Evolutionary conservation across 345 rosid species (phyloP).

Genomic region (Durio zibethinus): DNA sequence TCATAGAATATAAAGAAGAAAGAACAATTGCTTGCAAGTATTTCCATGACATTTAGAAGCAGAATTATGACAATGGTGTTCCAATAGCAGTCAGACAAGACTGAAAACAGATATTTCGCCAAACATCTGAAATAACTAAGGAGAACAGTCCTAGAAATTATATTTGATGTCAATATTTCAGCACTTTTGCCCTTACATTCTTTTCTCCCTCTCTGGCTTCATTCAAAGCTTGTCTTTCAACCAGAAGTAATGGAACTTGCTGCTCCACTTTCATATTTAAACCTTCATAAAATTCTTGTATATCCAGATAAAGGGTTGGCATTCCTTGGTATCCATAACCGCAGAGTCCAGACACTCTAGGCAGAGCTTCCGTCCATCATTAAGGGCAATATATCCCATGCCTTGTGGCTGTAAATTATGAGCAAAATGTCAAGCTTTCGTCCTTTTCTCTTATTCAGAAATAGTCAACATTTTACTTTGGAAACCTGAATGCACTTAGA

Average conservation of each 20-base stretch:
- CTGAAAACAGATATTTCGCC: background rate
- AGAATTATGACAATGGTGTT: background rate
- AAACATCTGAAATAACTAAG: background rate
- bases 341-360: slow-evolving; percentile 91
- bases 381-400: slow-evolving; percentile 56
- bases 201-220: slow-evolving; percentile 95
- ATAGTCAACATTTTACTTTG: background rate
- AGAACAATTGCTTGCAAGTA: background rate
- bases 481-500: slow-evolving; percentile 2
- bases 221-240: slow-evolving; percentile 87
- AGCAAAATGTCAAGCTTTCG: slow-evolving; percentile 11
- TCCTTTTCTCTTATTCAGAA: background rate
- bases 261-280: slow-evolving; percentile 86
- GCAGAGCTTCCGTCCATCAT: slow-evolving; percentile 91
- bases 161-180: background rate
- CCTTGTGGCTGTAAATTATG: slow-evolving; percentile 58
- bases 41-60: background rate
- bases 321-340: slow-evolving; percentile 76
- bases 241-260: slow-evolving; percentile 81
- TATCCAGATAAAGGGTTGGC: slow-evolving; percentile 84
- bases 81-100: background rate
- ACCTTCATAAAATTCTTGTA: slow-evolving; percentile 76
- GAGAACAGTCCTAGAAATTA: background rate
- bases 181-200: slow-evolving; percentile 45
- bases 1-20: background rate